Percentiles rank a stretch among this genome's conserved stretches.
Conservation (phyloP, 2,329 filamentous ascomycete species). For the Aurifilum marmelostoma region DNA sequence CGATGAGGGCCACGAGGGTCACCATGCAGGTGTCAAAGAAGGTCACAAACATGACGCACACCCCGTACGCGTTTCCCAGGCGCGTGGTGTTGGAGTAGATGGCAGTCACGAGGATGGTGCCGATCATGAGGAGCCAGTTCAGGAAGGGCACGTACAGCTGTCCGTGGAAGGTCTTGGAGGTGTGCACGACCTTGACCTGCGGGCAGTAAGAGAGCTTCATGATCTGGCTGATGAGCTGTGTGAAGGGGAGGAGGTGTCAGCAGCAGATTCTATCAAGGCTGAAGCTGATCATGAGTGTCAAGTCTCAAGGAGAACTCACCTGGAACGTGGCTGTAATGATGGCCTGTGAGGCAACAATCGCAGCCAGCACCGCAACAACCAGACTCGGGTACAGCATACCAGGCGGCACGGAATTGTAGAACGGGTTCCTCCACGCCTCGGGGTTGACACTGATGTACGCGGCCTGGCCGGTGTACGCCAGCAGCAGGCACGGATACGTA, state of each 20-base stretch:
- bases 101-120: constrained; percentile 70
- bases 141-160: constrained; percentile 75
- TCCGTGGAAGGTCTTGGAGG: constrained; percentile 68
- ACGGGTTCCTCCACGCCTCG: constrained; percentile 69
- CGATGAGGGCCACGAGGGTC: constrained; percentile 68
- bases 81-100: constrained; percentile 72
- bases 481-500: constrained; percentile 65
- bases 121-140: constrained; percentile 76
- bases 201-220: constrained; percentile 74
- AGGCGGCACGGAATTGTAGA: constrained; percentile 69
- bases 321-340: constrained; percentile 77
- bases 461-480: constrained; percentile 72
- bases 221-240: constrained; percentile 61
- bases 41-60: constrained; percentile 77
- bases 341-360: constrained; percentile 75
- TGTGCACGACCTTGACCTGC: constrained; percentile 72
- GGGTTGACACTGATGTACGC: constrained; percentile 63
- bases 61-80: constrained; percentile 73
- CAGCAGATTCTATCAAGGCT: too few species aligned
- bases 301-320: constrained; percentile 25
- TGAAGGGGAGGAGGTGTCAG: too few species aligned
- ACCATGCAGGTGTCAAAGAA: constrained; percentile 77
- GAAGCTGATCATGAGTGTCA: not conserved
- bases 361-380: constrained; percentile 68
- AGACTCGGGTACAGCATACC: constrained; percentile 70